Evolutionary conservation across 164 flowering plant species (phyloP).

Genomic region (Pachysandra terminalis): DNA sequence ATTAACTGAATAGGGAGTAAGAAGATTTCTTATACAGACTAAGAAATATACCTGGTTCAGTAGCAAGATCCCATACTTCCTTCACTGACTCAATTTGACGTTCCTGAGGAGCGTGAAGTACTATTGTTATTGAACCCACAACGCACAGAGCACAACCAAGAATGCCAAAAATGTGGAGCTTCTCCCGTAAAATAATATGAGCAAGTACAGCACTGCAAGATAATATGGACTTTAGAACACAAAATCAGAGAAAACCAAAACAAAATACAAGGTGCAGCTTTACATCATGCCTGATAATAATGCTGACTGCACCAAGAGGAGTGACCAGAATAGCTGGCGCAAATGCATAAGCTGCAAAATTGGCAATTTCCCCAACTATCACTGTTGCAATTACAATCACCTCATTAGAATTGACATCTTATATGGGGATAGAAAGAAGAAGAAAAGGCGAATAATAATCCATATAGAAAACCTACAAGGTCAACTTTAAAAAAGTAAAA

Average conservation of each 20-base stretch:
- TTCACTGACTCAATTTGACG: slow-evolving; percentile 72
- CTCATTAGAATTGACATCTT: slow-evolving; percentile 12
- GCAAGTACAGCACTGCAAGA: slow-evolving; percentile 87
- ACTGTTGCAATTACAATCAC: slow-evolving; percentile 41
- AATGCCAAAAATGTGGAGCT: slow-evolving; percentile 76
- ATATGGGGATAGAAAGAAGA: background rate
- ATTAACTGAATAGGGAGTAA: no score
- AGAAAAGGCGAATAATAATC: background rate
- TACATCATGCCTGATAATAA: slow-evolving; percentile 72
- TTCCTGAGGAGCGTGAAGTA: slow-evolving; percentile 92
- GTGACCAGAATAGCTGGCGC: slow-evolving; percentile 92
- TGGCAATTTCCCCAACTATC: slow-evolving; percentile 88
- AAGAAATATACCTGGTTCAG: slow-evolving; percentile 67
- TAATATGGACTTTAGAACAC: slow-evolving; percentile 18
- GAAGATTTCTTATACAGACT: no score
- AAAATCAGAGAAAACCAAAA: background rate
- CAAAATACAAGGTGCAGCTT: background rate
- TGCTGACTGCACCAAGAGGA: slow-evolving; percentile 93
- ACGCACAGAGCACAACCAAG: slow-evolving; percentile 90
- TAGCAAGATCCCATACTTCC: slow-evolving; percentile 94
- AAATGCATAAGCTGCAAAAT: slow-evolving; percentile 95
- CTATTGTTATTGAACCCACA: slow-evolving; percentile 91
- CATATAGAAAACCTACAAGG: background rate
- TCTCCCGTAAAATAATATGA: slow-evolving; percentile 76
- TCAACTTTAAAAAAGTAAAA: background rate